Evolutionary conservation across 352 stramenopile genomes (phyloP).

Genomic region (Globisporangium takayamanum): DNA sequence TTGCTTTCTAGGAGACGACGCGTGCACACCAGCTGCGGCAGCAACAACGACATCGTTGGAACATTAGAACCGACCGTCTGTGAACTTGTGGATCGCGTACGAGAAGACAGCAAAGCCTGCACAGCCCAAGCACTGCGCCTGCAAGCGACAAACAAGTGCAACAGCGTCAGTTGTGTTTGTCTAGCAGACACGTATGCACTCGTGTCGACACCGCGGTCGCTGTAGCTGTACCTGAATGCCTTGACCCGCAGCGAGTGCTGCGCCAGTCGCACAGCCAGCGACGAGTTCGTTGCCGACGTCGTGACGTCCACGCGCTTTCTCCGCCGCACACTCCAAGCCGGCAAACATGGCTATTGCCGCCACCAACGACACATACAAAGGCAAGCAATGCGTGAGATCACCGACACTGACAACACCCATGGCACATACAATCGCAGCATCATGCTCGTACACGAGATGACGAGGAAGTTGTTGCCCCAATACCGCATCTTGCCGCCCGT

Average conservation of each 20-base stretch:
- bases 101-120: conserved; percentile 90
- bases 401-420: too few species aligned
- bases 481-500: conserved; percentile 75
- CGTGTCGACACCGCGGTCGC: background rate
- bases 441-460: conserved; percentile 60
- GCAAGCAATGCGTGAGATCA: background rate
- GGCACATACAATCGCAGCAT: background rate
- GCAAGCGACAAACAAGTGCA: too few species aligned
- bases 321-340: conserved; percentile 90
- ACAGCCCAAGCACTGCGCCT: conserved; percentile 90
- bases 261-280: conserved; percentile 93
- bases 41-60: background rate
- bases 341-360: conserved; percentile 87
- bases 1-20: too few species aligned
- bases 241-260: conserved; percentile 90
- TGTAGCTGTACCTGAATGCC: conserved; percentile 54
- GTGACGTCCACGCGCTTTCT: conserved; percentile 92
- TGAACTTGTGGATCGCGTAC: conserved; percentile 87
- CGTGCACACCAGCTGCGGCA: too few species aligned
- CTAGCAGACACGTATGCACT: background rate
- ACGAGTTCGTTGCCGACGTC: conserved; percentile 94
- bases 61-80: conserved; percentile 61
- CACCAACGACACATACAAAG: conserved; percentile 3
- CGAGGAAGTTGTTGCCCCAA: conserved; percentile 84
- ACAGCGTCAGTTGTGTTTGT: background rate